phyloP scores from a whole-genome alignment of 2,329 filamentous ascomycete species.

The Cladosporium sphaerospermum region DNA sequence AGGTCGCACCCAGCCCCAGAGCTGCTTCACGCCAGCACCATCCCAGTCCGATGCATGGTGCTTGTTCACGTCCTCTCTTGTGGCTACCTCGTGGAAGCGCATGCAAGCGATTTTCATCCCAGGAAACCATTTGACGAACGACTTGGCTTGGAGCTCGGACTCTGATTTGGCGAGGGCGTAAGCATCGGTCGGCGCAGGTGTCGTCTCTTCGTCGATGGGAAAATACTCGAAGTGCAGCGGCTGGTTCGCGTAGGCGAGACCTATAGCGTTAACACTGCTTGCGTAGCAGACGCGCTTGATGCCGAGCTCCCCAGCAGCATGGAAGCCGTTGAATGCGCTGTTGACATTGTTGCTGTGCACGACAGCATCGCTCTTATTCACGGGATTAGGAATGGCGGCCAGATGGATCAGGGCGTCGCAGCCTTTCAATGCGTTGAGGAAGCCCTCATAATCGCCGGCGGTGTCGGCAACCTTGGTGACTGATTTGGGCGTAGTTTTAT shows the following conservation, averaged over 20 bases:
- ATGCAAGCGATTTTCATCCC: conserved; percentile 35
- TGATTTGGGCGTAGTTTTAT: conserved; percentile 24
- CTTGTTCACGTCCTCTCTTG: conserved; percentile 25
- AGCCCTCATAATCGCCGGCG: conserved; percentile 30
- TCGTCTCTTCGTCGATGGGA: conserved; percentile 33
- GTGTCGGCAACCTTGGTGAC: conserved; percentile 32
- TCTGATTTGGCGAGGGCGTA: conserved; percentile 35
- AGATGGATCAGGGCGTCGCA: conserved; percentile 36
- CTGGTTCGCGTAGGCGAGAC: conserved; percentile 33
- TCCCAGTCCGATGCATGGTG: conserved; percentile 32
- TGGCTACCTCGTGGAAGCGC: conserved; percentile 34
- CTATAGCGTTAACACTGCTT: conserved; percentile 35
- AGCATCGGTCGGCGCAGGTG: conserved; percentile 29
- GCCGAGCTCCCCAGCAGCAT: conserved; percentile 31
- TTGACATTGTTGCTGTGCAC: conserved; percentile 36
- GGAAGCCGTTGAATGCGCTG: conserved; percentile 36
- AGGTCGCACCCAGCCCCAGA: conserved; percentile 35
- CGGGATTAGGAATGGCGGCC: conserved; percentile 33
- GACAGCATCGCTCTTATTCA: conserved; percentile 27
- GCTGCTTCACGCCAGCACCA: conserved; percentile 29
- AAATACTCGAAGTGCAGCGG: conserved; percentile 33
- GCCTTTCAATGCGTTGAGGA: conserved; percentile 28
- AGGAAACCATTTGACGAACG: conserved; percentile 33
- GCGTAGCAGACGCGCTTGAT: conserved; percentile 34
- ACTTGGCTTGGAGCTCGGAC: conserved; percentile 30